These are phyloP conservation scores for Termitomyces sp. DNA, from an alignment of 768 basidiomycete species.

Conservation along the genomic window DNA sequence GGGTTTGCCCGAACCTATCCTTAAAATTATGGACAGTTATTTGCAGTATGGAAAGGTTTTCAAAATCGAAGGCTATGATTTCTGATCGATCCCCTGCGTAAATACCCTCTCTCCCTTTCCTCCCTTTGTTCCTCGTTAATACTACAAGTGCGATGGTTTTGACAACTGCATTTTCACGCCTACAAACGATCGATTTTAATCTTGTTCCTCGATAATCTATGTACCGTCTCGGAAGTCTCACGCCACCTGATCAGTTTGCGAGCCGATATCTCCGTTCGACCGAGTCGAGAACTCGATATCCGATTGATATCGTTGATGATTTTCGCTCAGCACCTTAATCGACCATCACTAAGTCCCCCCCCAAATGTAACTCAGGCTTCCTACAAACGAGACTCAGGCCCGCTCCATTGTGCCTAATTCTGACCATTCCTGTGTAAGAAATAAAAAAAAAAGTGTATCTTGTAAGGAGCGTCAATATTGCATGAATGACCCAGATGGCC, in stretches of 20 bases:
- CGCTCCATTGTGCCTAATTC: background rate
- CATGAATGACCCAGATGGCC: background rate
- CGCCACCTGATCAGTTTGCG: background rate
- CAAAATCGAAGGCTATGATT: slow-evolving; percentile 84
- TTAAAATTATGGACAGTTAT: slow-evolving; percentile 92
- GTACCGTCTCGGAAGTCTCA: too few relatives aligned
- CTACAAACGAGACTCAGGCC: background rate
- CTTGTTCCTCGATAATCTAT: background rate
- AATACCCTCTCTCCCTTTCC: slow-evolving; percentile 4
- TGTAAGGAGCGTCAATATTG: background rate
- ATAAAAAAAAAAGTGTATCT: background rate
- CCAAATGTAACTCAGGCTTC: too few relatives aligned
- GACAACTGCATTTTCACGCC: background rate
- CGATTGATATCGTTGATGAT: background rate
- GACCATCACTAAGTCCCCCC: background rate
- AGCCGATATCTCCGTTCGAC: background rate
- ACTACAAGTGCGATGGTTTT: background rate
- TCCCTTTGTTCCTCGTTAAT: background rate
- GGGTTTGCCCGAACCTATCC: slow-evolving; percentile 85
- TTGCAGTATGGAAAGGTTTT: slow-evolving; percentile 85
- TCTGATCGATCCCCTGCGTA: slow-evolving; percentile 38
- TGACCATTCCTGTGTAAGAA: background rate
- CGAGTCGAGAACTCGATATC: too few relatives aligned
- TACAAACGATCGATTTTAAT: background rate
- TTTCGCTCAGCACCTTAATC: background rate